phyloP scores from a whole-genome alignment of 2,329 filamentous ascomycete species.

The Coleophoma cylindrospora region DNA sequence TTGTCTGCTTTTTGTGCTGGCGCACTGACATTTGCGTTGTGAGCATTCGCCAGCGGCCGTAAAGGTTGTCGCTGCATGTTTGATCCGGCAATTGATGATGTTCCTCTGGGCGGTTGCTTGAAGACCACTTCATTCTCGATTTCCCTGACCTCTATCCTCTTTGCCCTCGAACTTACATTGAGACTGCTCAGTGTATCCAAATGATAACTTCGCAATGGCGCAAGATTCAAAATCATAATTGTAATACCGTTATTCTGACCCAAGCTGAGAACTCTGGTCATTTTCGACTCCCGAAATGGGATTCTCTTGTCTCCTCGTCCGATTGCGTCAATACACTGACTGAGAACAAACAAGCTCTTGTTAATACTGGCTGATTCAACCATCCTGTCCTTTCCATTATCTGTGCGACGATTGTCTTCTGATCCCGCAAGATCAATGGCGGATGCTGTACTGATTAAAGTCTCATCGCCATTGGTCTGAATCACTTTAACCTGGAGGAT shows the following conservation, averaged over 20 bases:
- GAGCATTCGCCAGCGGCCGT: conserved; percentile 67
- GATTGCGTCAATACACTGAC: conserved; percentile 94
- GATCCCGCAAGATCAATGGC: conserved; percentile 94
- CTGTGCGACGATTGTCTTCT: conserved; percentile 90
- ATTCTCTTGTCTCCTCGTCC: conserved; percentile 70
- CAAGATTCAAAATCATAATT: conserved; percentile 93
- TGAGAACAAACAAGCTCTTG: conserved; percentile 91
- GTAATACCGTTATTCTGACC: conserved; percentile 95
- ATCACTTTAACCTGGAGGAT: conserved; percentile 87
- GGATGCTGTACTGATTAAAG: conserved; percentile 76
- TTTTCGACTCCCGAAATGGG: conserved; percentile 92
- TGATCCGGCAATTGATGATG: conserved; percentile 32
- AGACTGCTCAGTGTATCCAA: conserved; percentile 89
- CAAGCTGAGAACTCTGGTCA: conserved; percentile 88
- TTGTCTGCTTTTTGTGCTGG: conserved; percentile 57
- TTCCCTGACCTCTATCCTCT: conserved; percentile 92
- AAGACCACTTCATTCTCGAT: conserved; percentile 94
- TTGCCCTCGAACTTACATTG: conserved; percentile 91
- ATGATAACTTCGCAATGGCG: conserved; percentile 87
- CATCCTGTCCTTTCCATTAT: conserved; percentile 87
- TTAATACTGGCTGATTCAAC: conserved; percentile 97
- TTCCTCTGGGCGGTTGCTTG: conserved; percentile 63
- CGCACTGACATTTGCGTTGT: conserved; percentile 65
- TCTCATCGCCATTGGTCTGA: conserved; percentile 64
- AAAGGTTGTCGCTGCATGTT: conserved; percentile 66